These are phyloP conservation scores for Solanum lignicaule DNA, from an alignment of 257 asterid species.

Conservation along the genomic window DNA sequence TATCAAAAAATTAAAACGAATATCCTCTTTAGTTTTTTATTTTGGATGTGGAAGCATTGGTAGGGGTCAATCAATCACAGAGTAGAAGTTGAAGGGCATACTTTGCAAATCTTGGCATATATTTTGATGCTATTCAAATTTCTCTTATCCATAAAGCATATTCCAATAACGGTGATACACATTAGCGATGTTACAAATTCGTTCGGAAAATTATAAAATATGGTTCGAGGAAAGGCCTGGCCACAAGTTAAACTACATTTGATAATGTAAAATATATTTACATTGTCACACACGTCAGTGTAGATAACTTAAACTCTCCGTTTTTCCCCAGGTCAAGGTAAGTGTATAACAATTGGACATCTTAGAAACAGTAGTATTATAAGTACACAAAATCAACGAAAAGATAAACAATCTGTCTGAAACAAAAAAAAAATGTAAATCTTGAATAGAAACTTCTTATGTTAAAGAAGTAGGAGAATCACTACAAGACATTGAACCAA, in stretches of 20 bases:
- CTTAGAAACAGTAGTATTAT: neutral
- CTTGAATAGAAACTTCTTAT: neutral
- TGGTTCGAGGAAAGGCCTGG: too few species aligned
- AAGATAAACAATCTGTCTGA: neutral
- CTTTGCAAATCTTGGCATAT: neutral
- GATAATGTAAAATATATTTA: neutral
- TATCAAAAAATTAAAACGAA: neutral
- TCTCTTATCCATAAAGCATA: neutral
- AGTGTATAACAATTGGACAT: neutral
- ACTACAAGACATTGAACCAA: neutral
- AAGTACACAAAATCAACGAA: neutral
- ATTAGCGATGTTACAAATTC: too few species aligned
- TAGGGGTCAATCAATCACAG: neutral
- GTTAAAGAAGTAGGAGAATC: neutral
- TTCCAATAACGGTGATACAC: neutral
- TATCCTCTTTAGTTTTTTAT: neutral
- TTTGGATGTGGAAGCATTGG: neutral
- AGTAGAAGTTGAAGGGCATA: neutral
- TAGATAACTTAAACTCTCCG: neutral
- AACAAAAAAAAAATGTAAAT: neutral
- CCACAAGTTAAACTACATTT: neutral
- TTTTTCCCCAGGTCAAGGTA: too few species aligned
- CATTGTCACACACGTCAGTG: neutral
- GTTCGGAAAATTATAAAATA: too few species aligned
- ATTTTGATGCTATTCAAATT: neutral